A percentile compares a stretch with the other conserved stretches of the same genome.
Evolutionary conservation across 2,329 filamentous ascomycete species (phyloP).

Genomic region (Dothistroma pini): DNA sequence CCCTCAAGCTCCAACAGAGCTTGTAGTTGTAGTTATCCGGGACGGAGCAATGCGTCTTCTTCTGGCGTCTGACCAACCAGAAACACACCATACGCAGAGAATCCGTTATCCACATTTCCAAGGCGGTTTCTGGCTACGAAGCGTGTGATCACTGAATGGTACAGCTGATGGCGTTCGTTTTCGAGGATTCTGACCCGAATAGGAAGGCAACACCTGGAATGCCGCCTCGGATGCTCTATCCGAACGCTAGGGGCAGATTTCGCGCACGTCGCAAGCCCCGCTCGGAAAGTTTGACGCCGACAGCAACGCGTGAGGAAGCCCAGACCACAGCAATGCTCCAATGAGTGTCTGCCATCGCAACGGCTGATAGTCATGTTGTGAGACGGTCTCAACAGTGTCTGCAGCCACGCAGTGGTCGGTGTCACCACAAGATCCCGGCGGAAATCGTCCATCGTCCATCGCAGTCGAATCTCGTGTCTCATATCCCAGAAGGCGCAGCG

Average conservation of each 20-base stretch:
- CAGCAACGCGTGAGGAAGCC: neutral
- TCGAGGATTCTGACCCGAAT: neutral
- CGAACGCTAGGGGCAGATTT: neutral
- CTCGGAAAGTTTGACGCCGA: neutral
- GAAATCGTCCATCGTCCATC: neutral
- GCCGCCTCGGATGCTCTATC: neutral
- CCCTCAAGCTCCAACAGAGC: too few relatives aligned
- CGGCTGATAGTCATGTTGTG: neutral
- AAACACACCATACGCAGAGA: too few relatives aligned
- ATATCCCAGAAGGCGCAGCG: neutral
- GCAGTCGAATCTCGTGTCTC: conserved; percentile 3
- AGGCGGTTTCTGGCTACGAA: neutral
- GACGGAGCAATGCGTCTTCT: too few relatives aligned
- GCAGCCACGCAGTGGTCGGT: neutral
- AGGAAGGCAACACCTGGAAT: neutral
- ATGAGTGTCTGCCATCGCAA: neutral
- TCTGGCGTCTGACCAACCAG: too few relatives aligned
- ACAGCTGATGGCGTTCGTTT: neutral
- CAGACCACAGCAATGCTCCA: neutral
- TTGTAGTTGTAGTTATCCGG: too few relatives aligned
- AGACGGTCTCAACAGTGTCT: neutral
- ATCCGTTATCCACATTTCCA: too few relatives aligned
- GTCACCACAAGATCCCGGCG: neutral
- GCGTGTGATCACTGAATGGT: neutral
- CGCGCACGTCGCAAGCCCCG: neutral